Evolutionary conservation across 2,329 filamentous ascomycete genomes (phyloP).

Genomic region (Cladophialophora exuberans): DNA sequence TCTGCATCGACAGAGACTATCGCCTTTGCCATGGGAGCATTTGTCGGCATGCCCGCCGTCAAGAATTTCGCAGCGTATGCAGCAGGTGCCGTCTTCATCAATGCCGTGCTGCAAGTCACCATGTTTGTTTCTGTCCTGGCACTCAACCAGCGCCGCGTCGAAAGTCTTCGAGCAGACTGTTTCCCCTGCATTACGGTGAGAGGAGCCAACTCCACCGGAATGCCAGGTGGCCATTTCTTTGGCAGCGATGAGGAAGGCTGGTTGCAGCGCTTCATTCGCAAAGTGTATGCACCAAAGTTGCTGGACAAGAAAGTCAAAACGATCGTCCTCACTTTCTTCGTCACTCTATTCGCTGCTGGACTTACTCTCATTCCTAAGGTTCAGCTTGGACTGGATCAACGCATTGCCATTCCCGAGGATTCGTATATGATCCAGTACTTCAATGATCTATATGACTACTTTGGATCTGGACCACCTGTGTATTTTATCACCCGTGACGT

Average conservation of each 20-base stretch:
- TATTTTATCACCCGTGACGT: conserved; percentile 89
- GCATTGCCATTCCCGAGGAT: conserved; percentile 88
- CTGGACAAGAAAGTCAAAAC: conserved; percentile 81
- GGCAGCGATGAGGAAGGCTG: conserved; percentile 81
- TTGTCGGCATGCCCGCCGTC: conserved; percentile 97
- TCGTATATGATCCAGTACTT: conserved; percentile 97
- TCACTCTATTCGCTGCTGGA: conserved; percentile 83
- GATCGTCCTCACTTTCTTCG: conserved; percentile 75
- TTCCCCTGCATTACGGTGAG: conserved; percentile 85
- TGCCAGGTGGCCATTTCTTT: conserved; percentile 68
- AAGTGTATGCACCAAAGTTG: conserved; percentile 80
- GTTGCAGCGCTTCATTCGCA: conserved; percentile 86
- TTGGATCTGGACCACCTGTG: conserved; percentile 87
- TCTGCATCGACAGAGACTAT: conserved; percentile 94
- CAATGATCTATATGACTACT: conserved; percentile 91
- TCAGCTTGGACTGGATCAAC: conserved; percentile 86
- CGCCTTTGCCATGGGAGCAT: conserved; percentile 88
- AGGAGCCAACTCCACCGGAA: conserved; percentile 68
- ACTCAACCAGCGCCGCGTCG: conserved; percentile 87
- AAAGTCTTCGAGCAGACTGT: conserved; percentile 86
- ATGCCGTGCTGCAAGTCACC: conserved; percentile 93
- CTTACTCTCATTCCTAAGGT: conserved; percentile 83
- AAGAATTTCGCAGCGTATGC: conserved; percentile 97
- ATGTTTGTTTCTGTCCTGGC: conserved; percentile 94
- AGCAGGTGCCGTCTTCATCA: conserved; percentile 94